phyloP scores from a whole-genome alignment of 768 basidiomycete genomes.

The Dioszegia hungarica region DNA sequence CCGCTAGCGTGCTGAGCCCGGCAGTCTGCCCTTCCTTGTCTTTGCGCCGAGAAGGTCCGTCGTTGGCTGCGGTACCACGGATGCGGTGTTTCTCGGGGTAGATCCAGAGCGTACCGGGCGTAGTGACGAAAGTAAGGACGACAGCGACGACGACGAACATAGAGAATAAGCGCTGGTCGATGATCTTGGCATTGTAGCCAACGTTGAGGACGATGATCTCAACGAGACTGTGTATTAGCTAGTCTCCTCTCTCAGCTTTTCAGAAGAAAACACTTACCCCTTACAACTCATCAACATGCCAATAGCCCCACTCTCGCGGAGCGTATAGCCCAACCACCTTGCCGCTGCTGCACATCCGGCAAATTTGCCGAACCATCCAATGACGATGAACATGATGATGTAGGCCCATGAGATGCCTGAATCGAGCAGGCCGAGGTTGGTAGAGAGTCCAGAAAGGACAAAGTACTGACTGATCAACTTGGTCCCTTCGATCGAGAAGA shows the following conservation, averaged over 20 bases:
- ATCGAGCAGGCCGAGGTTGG: slow-evolving; percentile 72
- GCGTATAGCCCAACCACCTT: slow-evolving; percentile 60
- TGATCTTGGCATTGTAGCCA: slow-evolving; percentile 64
- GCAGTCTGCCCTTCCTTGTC: slow-evolving; percentile 12
- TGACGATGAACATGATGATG: slow-evolving; percentile 64
- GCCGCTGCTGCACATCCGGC: slow-evolving; percentile 63
- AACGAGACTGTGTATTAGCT: slow-evolving; percentile 55
- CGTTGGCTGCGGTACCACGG: not conserved
- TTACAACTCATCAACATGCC: slow-evolving; percentile 88
- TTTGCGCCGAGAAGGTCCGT: not conserved
- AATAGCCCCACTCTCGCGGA: slow-evolving; percentile 74
- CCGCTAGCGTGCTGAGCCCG: not conserved
- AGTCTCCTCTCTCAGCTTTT: slow-evolving; percentile 37
- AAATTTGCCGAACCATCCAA: slow-evolving; percentile 79
- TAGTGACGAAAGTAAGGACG: slow-evolving; percentile 75
- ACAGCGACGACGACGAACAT: slow-evolving; percentile 78
- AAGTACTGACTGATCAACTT: slow-evolving; percentile 62
- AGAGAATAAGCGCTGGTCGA: slow-evolving; percentile 66
- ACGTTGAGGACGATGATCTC: slow-evolving; percentile 91
- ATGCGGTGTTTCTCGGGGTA: slow-evolving; percentile 65
- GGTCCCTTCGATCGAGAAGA: not conserved
- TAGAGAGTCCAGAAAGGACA: slow-evolving; percentile 75
- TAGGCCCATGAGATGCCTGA: slow-evolving; percentile 77
- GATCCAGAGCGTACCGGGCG: slow-evolving; percentile 70
- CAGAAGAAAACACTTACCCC: slow-evolving; percentile 60